A percentile compares a stretch with the other conserved stretches of the same genome.
Conservation (phyloP, 2,329 filamentous ascomycete species). For the Alternaria rosae region DNA sequence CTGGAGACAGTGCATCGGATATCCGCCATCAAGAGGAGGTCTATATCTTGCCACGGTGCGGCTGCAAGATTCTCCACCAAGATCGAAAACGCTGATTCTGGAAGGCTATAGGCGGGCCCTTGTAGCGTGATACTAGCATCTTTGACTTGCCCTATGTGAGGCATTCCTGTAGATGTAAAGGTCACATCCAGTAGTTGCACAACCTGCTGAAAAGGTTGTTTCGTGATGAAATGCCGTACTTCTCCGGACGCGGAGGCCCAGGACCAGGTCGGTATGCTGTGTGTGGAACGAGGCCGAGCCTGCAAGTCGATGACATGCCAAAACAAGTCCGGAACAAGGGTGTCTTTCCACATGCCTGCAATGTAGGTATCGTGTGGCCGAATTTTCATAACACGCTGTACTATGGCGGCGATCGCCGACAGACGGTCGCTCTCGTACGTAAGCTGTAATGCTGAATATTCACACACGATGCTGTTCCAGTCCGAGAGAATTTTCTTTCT, state of each 20-base stretch:
- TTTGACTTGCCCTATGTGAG: neutral
- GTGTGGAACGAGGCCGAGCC: neutral
- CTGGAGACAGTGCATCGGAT: neutral
- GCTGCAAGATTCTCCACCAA: accelerated
- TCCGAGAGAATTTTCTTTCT: neutral
- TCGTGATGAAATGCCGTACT: neutral
- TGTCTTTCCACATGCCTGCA: neutral
- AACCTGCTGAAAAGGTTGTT: neutral
- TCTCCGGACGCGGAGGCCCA: neutral
- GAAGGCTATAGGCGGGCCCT: neutral
- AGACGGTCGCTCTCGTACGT: neutral
- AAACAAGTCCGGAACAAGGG: accelerated
- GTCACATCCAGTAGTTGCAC: neutral
- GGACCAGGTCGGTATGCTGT: neutral
- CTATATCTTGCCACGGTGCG: too few species aligned
- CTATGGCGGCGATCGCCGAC: neutral
- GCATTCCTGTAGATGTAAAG: neutral
- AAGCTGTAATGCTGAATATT: neutral
- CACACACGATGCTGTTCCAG: accelerated
- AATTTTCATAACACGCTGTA: neutral
- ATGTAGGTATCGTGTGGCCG: neutral
- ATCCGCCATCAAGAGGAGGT: neutral
- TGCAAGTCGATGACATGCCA: neutral
- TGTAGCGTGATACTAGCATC: neutral
- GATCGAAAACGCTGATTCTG: neutral